phyloP scores from a whole-genome alignment of 225 moss, liverwort and hornwort genomes.

The Bryum argenteum region DNA sequence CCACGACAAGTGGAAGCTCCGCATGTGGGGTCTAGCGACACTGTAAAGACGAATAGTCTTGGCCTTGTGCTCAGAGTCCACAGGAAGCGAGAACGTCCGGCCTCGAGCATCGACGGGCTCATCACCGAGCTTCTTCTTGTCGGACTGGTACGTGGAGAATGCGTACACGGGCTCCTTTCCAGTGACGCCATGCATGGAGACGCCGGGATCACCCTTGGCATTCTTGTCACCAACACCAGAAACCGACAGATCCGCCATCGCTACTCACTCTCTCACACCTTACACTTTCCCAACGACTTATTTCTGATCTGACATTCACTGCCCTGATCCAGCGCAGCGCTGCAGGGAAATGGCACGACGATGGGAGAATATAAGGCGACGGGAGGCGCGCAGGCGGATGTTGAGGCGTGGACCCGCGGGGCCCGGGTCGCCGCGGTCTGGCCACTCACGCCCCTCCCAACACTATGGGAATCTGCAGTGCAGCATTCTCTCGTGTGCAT shows the following conservation, averaged over 20 bases:
- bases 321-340: neutral
- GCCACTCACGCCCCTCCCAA: conserved; percentile 7
- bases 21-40: conserved; percentile 67
- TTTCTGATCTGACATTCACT: neutral
- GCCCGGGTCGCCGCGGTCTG: conserved; percentile 31
- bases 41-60: conserved; percentile 52
- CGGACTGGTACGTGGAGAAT: conserved; percentile 24
- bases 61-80: conserved; percentile 89
- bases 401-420: neutral
- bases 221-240: conserved; percentile 43
- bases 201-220: conserved; percentile 50
- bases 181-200: conserved; percentile 74
- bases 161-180: conserved; percentile 61
- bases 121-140: conserved; percentile 21
- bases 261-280: neutral
- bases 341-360: neutral
- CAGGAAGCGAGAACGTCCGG: conserved; percentile 54
- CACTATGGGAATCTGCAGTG: conserved; percentile 9
- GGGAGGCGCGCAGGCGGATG: conserved; percentile 2
- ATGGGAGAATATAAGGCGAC: neutral
- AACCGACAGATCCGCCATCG: conserved; percentile 25
- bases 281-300: neutral
- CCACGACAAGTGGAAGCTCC: conserved; percentile 67
- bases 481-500: neutral
- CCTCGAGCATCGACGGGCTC: conserved; percentile 54